Conservation (phyloP, 176 grass and related monocot species). For the Ampelocalamus luodianensis region DNA sequence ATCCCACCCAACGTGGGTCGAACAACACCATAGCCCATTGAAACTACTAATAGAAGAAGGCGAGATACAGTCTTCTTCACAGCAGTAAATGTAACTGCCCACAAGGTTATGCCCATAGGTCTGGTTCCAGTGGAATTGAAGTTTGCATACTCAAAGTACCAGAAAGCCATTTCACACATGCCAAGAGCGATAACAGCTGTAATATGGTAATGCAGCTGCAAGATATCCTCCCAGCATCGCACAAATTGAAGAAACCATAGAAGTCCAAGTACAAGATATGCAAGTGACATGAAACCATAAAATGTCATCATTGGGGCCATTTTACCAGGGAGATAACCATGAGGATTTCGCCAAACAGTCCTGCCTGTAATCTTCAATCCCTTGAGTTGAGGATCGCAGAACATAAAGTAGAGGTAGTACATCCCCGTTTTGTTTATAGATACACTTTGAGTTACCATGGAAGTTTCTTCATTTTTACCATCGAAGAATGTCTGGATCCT, state of each 20-base stretch:
- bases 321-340: conserved; percentile 99
- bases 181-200: conserved; percentile 96
- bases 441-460: conserved; percentile 65
- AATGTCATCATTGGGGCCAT: conserved; percentile 97
- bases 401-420: conserved; percentile 99
- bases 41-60: conserved; percentile 88
- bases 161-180: conserved; percentile 99
- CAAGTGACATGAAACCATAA: conserved; percentile 95
- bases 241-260: conserved; percentile 95
- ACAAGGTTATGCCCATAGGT: conserved; percentile 94
- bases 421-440: conserved; percentile 88
- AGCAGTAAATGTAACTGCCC: conserved; percentile 98
- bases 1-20: conserved; percentile 83
- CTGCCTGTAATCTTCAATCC: conserved; percentile 80
- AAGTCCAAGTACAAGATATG: conserved; percentile 91
- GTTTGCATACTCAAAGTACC: conserved; percentile 98
- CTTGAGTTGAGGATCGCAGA: conserved; percentile 86
- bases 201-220: conserved; percentile 97
- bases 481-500: conserved; percentile 96
- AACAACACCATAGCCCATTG: conserved; percentile 95
- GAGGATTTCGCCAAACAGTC: conserved; percentile 98
- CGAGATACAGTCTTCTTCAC: conserved; percentile 98
- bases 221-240: conserved; percentile 81
- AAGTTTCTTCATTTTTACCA: conserved; percentile 66
- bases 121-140: conserved; percentile 90